Evolutionary conservation across 805 yeast genomes (phyloP), one percentile per base, ranked within the genome.

Genomic region (Hagleromyces aurorensis): DNA sequence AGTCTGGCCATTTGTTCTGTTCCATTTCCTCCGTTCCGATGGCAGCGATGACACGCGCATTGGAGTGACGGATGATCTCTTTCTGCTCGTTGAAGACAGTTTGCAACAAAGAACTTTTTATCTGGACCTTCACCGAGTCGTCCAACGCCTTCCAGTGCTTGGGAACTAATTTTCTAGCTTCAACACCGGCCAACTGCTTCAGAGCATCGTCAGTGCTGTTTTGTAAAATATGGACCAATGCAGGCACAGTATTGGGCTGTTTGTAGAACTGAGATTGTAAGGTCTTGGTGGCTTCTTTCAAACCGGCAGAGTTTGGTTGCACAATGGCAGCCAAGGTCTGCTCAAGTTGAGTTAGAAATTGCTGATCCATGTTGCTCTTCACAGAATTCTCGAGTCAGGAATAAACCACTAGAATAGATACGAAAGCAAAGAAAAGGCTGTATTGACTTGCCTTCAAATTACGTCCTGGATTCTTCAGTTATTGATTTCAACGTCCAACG

Each of bases 111-210:
- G 89, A 67, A 19, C 65, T 65, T 53, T 83, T 76, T 53, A 91
- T 76, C 34, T 69, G 68, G 23, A 66, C 63, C 59, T 77, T 75
- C 32, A 70, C 52, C 6, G 64, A 38, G 13, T 56, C 72, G 43
- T 62, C 67, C 13, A 57, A 20, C 8, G 43, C 16, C 14, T 47
- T 56, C 97, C 97, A 91, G 50, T 75, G 76, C 41, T 69, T 65
- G 30, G 67, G 52, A 21, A 87, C 74, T 51, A 81, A 71, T 59
- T 91, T 91, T 62, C 95, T 76, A 22, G 87, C 85, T 64, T 91
- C 98, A 40, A 91, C 95, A 38, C 96, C 93, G n/a, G 96, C 93
- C 38, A 91, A 68, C 59, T 86, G 94, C 50, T 83, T 80, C 45
- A 87, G 55, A 48, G 81, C 82, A 41, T 72, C 78, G 47, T 77